Conservation (phyloP, 2,329 filamentous ascomycete species). For the Apiospora pterosperma region DNA sequence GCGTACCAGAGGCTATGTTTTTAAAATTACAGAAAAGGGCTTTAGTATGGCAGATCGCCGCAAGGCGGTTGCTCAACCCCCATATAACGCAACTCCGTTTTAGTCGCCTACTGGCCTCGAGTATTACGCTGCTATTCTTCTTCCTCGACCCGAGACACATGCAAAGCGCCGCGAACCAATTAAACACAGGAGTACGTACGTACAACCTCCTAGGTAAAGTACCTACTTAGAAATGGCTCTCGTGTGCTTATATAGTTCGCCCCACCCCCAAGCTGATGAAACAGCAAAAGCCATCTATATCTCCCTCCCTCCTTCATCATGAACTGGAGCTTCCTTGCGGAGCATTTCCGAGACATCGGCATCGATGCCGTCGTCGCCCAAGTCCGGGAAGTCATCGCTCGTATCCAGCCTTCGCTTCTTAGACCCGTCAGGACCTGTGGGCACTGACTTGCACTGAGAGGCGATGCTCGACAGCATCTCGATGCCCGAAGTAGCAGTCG, state of each 20-base stretch:
- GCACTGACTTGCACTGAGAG: slow-evolving; percentile 45
- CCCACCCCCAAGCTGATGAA: neutral
- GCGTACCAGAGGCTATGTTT: neutral
- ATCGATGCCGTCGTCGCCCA: slow-evolving; percentile 56
- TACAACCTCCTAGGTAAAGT: too few relatives aligned
- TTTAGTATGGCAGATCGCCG: neutral
- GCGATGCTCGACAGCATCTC: slow-evolving; percentile 38
- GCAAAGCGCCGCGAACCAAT: neutral
- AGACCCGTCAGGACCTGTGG: slow-evolving; percentile 47
- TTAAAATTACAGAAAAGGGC: neutral
- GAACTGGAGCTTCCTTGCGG: slow-evolving; percentile 33
- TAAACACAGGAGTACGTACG: too few relatives aligned
- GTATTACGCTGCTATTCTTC: too few relatives aligned
- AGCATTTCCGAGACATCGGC: slow-evolving; percentile 55
- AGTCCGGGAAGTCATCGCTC: slow-evolving; percentile 49
- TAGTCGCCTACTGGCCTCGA: neutral
- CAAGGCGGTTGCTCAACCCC: neutral
- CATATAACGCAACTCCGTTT: neutral
- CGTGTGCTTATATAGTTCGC: neutral
- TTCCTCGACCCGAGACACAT: too few relatives aligned
- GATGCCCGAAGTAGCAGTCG: slow-evolving; percentile 26
- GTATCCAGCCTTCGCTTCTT: slow-evolving; percentile 55
- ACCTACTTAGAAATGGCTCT: too few relatives aligned
- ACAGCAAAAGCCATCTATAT: neutral
- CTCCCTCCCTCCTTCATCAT: neutral